Evolutionary conservation across 148 eudicot genomes (phyloP).

Genomic region (Polygonum aviculare): DNA sequence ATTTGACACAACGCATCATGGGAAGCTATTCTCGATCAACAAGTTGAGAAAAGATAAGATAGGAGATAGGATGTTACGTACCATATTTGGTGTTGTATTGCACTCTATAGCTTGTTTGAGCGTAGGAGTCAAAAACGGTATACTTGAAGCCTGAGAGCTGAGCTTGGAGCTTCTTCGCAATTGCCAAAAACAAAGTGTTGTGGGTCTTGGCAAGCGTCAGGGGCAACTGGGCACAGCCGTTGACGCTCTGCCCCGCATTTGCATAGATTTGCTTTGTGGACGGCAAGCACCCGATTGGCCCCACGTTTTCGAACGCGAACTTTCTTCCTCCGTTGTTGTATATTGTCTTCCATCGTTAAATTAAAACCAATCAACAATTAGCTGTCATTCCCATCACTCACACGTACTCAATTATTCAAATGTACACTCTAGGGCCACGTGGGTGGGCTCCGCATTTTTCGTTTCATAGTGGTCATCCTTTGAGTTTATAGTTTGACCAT

Average conservation of each 20-base stretch:
- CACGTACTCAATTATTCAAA: too few relatives aligned
- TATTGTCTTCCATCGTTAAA: conserved; percentile 15
- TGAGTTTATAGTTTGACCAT: too few relatives aligned
- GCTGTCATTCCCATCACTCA: background rate
- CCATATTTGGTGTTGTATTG: conserved; percentile 20
- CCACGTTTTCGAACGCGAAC: conserved; percentile 26
- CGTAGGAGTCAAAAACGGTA: conserved; percentile 22
- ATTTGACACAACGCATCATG: too few relatives aligned
- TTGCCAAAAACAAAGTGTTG: conserved; percentile 13
- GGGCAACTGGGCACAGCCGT: conserved; percentile 16
- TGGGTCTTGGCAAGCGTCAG: conserved; percentile 17
- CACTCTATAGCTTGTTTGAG: conserved; percentile 14
- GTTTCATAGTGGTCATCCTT: too few relatives aligned
- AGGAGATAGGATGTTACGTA: background rate
- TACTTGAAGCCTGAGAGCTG: conserved; percentile 25
- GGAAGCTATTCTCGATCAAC: too few relatives aligned
- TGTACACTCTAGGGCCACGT: too few relatives aligned
- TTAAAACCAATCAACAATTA: background rate
- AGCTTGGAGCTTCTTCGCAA: conserved; percentile 3
- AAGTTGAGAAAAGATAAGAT: background rate
- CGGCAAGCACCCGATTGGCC: conserved; percentile 37
- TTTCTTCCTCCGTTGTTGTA: conserved; percentile 31
- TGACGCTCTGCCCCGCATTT: background rate
- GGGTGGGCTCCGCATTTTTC: too few relatives aligned
- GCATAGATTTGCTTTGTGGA: conserved; percentile 14